These are phyloP conservation scores for Maudiozyma bulderi DNA, from an alignment of 805 yeast species.

Conservation along the genomic window DNA sequence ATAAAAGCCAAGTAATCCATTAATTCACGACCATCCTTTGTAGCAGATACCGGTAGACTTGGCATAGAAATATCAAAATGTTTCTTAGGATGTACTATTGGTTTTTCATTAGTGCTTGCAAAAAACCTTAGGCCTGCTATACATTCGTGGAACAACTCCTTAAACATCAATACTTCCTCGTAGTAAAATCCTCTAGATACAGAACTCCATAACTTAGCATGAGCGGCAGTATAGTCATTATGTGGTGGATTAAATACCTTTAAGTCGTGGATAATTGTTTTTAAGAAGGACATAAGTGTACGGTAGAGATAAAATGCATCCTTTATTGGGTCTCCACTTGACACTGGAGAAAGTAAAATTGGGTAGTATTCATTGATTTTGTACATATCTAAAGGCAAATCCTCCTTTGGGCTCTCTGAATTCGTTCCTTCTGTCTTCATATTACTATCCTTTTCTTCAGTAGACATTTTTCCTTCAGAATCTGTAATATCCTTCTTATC, in stretches of 20 bases:
- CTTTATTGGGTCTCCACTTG: conserved; percentile 55
- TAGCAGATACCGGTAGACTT: conserved; percentile 71
- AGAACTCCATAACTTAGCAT: conserved; percentile 66
- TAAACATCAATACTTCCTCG: conserved; percentile 74
- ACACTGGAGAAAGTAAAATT: conserved; percentile 44
- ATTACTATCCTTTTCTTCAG: conserved; percentile 9
- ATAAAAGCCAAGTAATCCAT: conserved; percentile 94
- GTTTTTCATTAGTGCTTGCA: conserved; percentile 33
- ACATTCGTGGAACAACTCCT: conserved; percentile 75
- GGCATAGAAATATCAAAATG: conserved; percentile 67
- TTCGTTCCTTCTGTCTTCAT: neutral
- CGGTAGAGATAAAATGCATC: conserved; percentile 84
- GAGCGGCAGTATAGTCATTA: conserved; percentile 38
- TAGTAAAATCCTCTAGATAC: conserved; percentile 72
- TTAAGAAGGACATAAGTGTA: conserved; percentile 80
- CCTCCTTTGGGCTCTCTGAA: conserved; percentile 16
- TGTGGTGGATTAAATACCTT: conserved; percentile 86
- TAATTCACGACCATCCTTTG: conserved; percentile 87
- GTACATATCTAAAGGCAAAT: conserved; percentile 30
- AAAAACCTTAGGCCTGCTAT: conserved; percentile 72
- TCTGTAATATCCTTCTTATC: conserved; percentile 2
- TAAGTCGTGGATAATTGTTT: conserved; percentile 81
- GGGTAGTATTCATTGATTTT: conserved; percentile 46
- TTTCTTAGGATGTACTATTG: conserved; percentile 19
- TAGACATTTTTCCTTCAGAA: neutral